Evolutionary conservation across 2,329 filamentous ascomycete genomes (phyloP).

Genomic region (Talaromyces sp.): DNA sequence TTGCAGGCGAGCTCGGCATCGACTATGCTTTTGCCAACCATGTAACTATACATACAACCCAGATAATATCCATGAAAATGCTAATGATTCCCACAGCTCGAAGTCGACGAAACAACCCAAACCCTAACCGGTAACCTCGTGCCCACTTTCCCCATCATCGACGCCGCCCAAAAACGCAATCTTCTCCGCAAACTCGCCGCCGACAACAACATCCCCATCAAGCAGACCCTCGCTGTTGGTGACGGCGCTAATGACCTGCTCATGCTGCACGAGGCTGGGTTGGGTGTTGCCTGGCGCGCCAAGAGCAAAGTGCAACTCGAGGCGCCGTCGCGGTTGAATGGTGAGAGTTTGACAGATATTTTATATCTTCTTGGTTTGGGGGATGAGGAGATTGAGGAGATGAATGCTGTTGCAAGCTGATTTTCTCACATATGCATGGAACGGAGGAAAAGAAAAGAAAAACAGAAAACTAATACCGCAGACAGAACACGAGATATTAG

Average conservation of each 20-base stretch:
- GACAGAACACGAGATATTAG: background rate
- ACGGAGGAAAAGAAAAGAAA: background rate
- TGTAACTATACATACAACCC: slow-evolving; percentile 32
- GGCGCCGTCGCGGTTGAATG: slow-evolving; percentile 56
- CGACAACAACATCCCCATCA: slow-evolving; percentile 48
- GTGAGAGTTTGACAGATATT: slow-evolving; percentile 52
- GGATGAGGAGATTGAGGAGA: slow-evolving; percentile 44
- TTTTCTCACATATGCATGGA: background rate
- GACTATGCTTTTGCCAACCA: slow-evolving; percentile 88
- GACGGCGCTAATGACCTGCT: slow-evolving; percentile 61
- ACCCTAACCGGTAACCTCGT: slow-evolving; percentile 54
- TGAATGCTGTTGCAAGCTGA: slow-evolving; percentile 18
- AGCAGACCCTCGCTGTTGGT: slow-evolving; percentile 54
- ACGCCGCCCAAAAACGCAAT: slow-evolving; percentile 52
- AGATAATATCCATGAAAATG: slow-evolving; percentile 2
- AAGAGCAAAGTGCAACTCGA: slow-evolving; percentile 59
- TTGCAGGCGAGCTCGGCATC: slow-evolving; percentile 72
- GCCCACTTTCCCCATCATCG: slow-evolving; percentile 49
- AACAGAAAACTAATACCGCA: background rate
- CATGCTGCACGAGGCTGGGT: slow-evolving; percentile 57
- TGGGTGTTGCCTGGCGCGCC: slow-evolving; percentile 59
- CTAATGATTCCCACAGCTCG: slow-evolving; percentile 30
- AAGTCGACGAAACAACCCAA: slow-evolving; percentile 41
- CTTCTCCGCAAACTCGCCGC: slow-evolving; percentile 51
- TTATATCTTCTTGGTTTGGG: slow-evolving; percentile 53